Conservation (phyloP, 805 yeast genomes). For the Schwanniomyces occidentalis region DNA sequence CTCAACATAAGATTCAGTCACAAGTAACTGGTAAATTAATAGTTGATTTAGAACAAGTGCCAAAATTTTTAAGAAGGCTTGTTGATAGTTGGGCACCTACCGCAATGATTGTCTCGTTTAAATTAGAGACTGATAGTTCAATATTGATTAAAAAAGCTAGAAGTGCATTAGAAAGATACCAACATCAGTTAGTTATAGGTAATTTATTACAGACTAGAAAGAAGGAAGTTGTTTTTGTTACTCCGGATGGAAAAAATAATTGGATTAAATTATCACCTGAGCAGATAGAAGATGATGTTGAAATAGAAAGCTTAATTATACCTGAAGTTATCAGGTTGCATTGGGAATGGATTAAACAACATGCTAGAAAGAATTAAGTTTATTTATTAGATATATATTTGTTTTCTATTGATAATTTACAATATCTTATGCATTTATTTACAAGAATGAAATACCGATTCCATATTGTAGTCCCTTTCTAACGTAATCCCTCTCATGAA, state of each 20-base stretch:
- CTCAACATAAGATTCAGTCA: constrained; percentile 94
- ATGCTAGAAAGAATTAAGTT: no score
- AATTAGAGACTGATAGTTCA: constrained; percentile 80
- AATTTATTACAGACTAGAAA: constrained; percentile 88
- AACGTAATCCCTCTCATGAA: constrained; percentile 44
- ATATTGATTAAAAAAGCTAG: constrained; percentile 74
- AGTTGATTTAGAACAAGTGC: constrained; percentile 92
- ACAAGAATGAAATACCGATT: constrained; percentile 58
- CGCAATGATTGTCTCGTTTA: constrained; percentile 93
- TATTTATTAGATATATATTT: no score
- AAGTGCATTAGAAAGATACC: constrained; percentile 79
- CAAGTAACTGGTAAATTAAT: constrained; percentile 74
- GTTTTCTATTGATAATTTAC: no score
- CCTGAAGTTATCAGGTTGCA: constrained; percentile 75
- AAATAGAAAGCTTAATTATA: constrained; percentile 77
- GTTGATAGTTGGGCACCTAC: constrained; percentile 95
- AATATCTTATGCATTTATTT: constrained; percentile 13
- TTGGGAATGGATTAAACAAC: constrained; percentile 52
- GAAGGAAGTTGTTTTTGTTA: constrained; percentile 82
- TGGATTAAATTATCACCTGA: constrained; percentile 55
- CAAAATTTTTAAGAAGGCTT: constrained; percentile 83
- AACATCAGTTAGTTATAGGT: constrained; percentile 93
- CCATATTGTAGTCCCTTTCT: constrained; percentile 61
- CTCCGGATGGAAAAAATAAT: constrained; percentile 37
- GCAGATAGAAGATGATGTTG: constrained; percentile 44